Base-by-base conservation (phyloP, 1,139 yeast genomes). In the Diutina ranongensis region DNA sequence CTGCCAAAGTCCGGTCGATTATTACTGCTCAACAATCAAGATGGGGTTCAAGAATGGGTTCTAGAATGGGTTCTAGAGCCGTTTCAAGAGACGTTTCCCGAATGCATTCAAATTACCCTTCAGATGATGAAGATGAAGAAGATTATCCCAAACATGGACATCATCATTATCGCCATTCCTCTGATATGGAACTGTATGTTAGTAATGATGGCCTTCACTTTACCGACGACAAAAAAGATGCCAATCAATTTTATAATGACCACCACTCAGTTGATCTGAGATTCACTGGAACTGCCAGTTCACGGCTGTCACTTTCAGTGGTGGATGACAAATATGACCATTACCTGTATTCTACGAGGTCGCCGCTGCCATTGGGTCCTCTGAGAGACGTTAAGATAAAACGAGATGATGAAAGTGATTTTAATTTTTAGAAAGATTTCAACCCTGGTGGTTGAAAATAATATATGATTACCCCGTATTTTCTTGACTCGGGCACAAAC, bases 1-100 rank as follows among this genome's bases (percentile, higher is more conserved):
- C 42, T 13, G 20, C 19, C 31, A 38, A 38, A 20, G 42, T 38
- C 12, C 42, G 42, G 42, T 52, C 61, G 20, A 68, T 70, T 40
- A 62, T 68, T 44, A 70, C 75, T 2, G 74, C 74, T 2, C 70
- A 70, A 49, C 74, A 70, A 25, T 38, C 42, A 10, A 12, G 18
- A 12, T 31, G 4, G 7, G 15, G 15, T 5, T 31, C 34, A 10
- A 12, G 34, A 5, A 12, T 31, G 13, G 34, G 13, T 5, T 31
- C 31, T 27, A 8, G 31, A 8, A 8, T 27, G 8, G 31, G 31
- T 27, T 27, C 31, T 8, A 27, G 31, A 27, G 31, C 8, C 12
- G 31, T 27, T 8, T 27, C 34, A 5, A 9, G 34, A n/a, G 15
- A 12, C 13, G 34, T 31, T 12, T 31, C 34, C 13, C 34, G 13